Evolutionary conservation across 352 stramenopile species (phyloP).

Genomic region (Aphanomyces stellatus): DNA sequence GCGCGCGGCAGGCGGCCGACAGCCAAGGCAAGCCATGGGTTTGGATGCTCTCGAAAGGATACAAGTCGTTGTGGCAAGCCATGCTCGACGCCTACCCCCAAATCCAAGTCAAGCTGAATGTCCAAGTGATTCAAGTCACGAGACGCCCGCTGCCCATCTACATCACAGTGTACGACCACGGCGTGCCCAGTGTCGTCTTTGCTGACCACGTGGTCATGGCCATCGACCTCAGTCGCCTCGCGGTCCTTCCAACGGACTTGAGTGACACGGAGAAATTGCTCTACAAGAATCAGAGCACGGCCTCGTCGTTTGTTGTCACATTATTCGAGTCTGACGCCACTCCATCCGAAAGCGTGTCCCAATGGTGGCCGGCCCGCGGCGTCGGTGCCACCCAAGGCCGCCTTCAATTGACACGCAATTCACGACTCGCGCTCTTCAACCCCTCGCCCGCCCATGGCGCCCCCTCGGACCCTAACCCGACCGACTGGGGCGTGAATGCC

Average conservation of each 20-base stretch:
- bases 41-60: not conserved
- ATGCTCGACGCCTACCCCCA: not conserved
- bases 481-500: not conserved
- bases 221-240: not conserved
- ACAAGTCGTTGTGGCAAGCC: not conserved
- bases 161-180: not conserved
- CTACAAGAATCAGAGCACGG: not conserved
- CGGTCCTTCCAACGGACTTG: not conserved
- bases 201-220: not conserved
- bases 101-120: not conserved
- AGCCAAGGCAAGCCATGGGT: not conserved
- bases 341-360: not conserved
- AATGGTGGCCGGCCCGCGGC: not conserved
- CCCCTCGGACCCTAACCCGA: not conserved
- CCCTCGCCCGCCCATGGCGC: not conserved
- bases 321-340: not conserved
- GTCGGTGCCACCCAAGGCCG: not conserved
- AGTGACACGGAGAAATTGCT: not conserved
- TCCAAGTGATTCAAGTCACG: not conserved
- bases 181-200: not conserved
- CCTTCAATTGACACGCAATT: not conserved
- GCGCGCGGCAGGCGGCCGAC: not conserved
- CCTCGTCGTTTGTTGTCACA: not conserved
- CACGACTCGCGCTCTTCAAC: not conserved
- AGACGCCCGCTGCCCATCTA: too few relatives aligned